Base-by-base conservation (phyloP, 1,284 basidiomycete genomes). In the Ceratobasidium sp. region DNA sequence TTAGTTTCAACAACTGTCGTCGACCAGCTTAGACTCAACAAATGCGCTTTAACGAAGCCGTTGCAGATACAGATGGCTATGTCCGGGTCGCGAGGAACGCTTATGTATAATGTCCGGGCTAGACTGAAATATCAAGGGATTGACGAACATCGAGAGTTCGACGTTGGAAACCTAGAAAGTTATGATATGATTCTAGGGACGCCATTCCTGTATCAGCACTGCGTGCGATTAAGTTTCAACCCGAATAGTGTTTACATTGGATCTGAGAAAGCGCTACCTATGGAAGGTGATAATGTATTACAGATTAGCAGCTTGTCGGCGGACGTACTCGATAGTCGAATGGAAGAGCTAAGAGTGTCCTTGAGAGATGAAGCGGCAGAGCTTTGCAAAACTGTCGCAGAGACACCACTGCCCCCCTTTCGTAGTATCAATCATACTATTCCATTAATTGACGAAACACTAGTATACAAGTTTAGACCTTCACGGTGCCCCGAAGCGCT, bases 1-100 rank as follows among this genome's bases (percentile, higher is more conserved):
- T 83, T 85, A 54, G 77, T 85, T 59, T 84, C 82, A 2, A 79
- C 80, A 0, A 80, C 73, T 1, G 32, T 84, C 0, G 82, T 77
- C 0, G 80, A 84, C 67, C 82, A 83, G 62, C 66, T 84, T 0
- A 75, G 76, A 0, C 6, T 82, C 0, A 63, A 71, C 11, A 47
- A 70, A 0, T 71, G 77, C 0, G 72, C 75, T 1, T 55, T 82
- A 0, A 72, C 61, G 0, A 81, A 80, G 21, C 81, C 78, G 0
- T 63, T 83, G 8, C 76, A 77, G 0, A 70, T 83, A 0, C 81
- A 82, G 57, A 54, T 83, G 8, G 76, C 79, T 1, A 77, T 80
- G 0, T 70, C 81, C n/a, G 79, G 81, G 2, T 78, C 78, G 1
- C 13, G 75, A 13, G 73, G 77, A 0, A 78, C 80, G 44, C 76